Base-by-base conservation (phyloP, 2,329 filamentous ascomycete genomes). In the Aspergillus sojae region DNA sequence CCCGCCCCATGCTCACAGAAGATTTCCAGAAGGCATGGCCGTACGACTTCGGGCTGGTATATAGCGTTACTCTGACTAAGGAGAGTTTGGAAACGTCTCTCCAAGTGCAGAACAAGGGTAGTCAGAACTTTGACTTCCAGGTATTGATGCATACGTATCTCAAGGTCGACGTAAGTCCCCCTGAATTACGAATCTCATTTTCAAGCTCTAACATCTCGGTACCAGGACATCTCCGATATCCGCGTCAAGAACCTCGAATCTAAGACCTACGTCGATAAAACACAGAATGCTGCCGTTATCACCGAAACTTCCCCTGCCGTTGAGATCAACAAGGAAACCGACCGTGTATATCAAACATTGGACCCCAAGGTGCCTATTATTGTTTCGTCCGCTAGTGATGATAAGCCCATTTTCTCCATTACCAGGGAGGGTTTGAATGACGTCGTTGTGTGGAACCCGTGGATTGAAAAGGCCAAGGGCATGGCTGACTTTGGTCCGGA, bases 401-500 rank as follows among this genome's bases (percentile, higher is more conserved):
- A 84, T 53, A 85, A 85, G 72, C 83, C 88, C 16, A 81, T 85
- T 57, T 93, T 91, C 81, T 88, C 89, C 64, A 84, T 98, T 61
- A 87, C 90, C 46, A 88, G 95, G 65, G 93, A 97, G 79, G 94
- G 93, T 69, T 85, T 99, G 69, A 86, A 87, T 66, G 92, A 98
- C 70, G 89, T 95, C 19, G 94, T 97, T 1, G 91, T 98, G 34
- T 99, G 95, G 95, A 99, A 99, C 80, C 95, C 95, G 1, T 97
- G 94, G 93, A 84, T 85, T 46, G 92, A 94, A 67, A 96, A 96
- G 83, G 88, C 92, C 1, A 87, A 88, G 71, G 85, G 85, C 5
- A 96, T 97, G 81, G 88, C 83, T 58, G 95, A 99, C 78, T 97
- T 98, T 76, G 86, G 86, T 63, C 95, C 95, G 57, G 91, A 96